A percentile compares a stretch with the other conserved stretches of the same genome.
Conservation (phyloP, 371 early-diverging fungal genomes). For the Nosema granulosis region DNA sequence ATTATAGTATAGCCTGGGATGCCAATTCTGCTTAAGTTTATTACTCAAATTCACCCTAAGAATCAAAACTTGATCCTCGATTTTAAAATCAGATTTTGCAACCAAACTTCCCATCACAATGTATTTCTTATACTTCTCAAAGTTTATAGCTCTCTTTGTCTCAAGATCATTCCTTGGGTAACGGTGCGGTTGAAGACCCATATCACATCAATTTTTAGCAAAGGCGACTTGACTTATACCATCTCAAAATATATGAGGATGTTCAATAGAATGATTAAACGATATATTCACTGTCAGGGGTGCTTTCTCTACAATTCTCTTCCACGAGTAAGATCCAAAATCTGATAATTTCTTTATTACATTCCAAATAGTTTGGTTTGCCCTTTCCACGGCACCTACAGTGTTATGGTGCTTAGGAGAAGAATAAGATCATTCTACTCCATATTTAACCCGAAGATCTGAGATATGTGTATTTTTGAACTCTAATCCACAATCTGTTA, state of each 20-base stretch:
- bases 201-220: too few relatives aligned
- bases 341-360: neutral
- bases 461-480: neutral
- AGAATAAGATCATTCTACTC: conserved; percentile 1
- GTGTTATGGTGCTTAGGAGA: conserved; percentile 22
- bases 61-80: neutral
- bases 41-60: neutral
- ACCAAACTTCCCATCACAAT: neutral
- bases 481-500: neutral
- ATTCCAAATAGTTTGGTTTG: neutral
- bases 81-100: neutral
- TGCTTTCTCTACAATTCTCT: neutral
- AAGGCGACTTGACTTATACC: too few relatives aligned
- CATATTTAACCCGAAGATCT: neutral
- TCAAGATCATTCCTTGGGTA: too few relatives aligned
- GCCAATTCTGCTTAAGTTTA: neutral
- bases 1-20: too few relatives aligned
- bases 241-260: too few relatives aligned
- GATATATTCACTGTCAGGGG: conserved; percentile 22
- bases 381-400: conserved; percentile 14
- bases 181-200: too few relatives aligned
- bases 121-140: neutral
- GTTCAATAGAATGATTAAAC: too few relatives aligned
- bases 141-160: too few relatives aligned
- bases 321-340: neutral